phyloP scores from a whole-genome alignment of 805 yeast species.

The Yarrowia sp. region DNA sequence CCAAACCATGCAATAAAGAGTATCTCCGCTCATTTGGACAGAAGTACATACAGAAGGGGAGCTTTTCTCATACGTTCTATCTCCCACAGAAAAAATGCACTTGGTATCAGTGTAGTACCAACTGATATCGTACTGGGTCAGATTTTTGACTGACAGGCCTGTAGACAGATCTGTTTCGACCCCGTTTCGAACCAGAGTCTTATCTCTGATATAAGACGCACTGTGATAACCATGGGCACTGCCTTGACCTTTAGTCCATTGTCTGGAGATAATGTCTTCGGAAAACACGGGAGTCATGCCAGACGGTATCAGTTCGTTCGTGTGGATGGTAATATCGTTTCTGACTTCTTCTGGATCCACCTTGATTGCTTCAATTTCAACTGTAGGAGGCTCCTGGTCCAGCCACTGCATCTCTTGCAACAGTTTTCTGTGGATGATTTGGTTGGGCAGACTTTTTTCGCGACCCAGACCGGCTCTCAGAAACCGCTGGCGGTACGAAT shows the following conservation, averaged over 20 bases:
- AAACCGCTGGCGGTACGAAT: not conserved
- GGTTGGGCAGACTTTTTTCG: not conserved
- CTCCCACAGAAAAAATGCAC: slow-evolving; percentile 1
- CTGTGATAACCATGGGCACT: not conserved
- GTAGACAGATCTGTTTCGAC: not conserved
- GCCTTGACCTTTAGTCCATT: too few relatives aligned
- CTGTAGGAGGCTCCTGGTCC: not conserved
- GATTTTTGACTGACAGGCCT: not conserved
- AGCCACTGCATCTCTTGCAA: slow-evolving; percentile 4
- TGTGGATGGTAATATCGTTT: not conserved
- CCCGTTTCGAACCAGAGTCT: not conserved
- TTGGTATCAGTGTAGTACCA: not conserved
- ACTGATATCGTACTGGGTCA: not conserved
- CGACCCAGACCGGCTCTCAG: not conserved
- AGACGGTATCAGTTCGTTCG: not conserved
- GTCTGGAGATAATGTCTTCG: not conserved
- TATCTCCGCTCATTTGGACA: slow-evolving; percentile 3
- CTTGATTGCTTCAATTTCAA: not conserved
- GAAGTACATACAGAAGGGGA: not conserved
- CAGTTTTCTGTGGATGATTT: not conserved
- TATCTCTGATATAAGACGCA: not conserved
- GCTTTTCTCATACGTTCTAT: not conserved
- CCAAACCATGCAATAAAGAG: slow-evolving; percentile 1
- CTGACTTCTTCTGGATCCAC: not conserved
- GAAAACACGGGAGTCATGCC: not conserved